Evolutionary conservation across 352 stramenopile genomes (phyloP), one percentile per base, ranked within the genome.

Genomic region (Albugo candida): DNA sequence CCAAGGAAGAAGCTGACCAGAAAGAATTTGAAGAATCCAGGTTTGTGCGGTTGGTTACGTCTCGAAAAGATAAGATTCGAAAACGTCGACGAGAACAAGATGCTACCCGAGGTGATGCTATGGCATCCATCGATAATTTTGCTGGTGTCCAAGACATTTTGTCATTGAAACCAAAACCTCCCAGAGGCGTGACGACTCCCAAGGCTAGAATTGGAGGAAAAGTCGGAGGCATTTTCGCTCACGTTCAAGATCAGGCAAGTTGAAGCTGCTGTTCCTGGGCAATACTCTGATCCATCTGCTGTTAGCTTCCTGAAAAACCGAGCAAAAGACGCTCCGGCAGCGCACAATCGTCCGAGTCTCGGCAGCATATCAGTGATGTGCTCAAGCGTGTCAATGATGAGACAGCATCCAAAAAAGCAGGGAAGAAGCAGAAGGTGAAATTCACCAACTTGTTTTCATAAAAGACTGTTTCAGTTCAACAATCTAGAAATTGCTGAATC

Each of bases 91-190:
- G 78, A 54, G 77, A 91, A 47, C 68, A 73, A 44, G 74, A 87
- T 45, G 67, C 74, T 11, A 85, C 64, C 38, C 67, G 70, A 21
- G 63, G 70, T 36, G 77, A 84, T 49, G 61, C 81, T 17, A 75
- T 91, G 49, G 69, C 63, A 11, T 75, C 64, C n/a, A 91, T 91
- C 58, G 77, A 91, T 59, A 91, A 87, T 52, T 91, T 91, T 50
- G 77, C 74, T 0, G 73, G 62, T 0, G 74, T 91, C 34, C 74
- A 87, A 36, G 70, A 85, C 35, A 82, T 84, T 34, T 48, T 91
- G 41, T 35, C 40, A 37, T 41, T 49, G 11, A 24, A 44, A 34
- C 55, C 52, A 21, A 76, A 77, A 51, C 3, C 17, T 19, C 3
- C 38, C 17, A 19, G 38, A 43, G 24, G 24, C 3, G 24, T 8